Evolutionary conservation across 805 yeast genomes (phyloP).

Genomic region (Kodamaea kaohsiungensis): DNA sequence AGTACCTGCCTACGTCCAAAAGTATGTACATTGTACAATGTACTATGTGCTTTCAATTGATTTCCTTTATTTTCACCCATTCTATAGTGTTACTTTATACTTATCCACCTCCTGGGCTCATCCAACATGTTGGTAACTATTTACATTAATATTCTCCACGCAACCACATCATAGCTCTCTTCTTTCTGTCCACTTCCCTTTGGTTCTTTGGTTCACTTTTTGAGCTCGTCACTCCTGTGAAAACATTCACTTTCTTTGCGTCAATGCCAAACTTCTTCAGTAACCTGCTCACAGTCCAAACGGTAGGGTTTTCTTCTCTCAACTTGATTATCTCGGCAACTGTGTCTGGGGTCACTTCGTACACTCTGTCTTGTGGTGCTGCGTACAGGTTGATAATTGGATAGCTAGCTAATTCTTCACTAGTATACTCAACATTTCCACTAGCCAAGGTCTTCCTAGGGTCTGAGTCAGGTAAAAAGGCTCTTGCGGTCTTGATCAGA

Average conservation of each 20-base stretch:
- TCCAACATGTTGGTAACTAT: neutral
- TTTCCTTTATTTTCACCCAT: neutral
- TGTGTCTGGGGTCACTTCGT: conserved; percentile 58
- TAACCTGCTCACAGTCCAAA: conserved; percentile 62
- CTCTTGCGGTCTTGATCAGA: conserved; percentile 61
- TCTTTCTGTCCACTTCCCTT: conserved; percentile 52
- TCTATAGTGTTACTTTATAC: neutral
- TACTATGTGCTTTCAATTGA: neutral
- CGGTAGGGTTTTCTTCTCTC: conserved; percentile 57
- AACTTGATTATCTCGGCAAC: conserved; percentile 57
- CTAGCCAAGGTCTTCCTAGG: conserved; percentile 48
- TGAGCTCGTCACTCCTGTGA: conserved; percentile 36
- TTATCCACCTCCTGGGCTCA: neutral
- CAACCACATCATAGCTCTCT: conserved; percentile 65
- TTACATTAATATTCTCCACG: conserved; percentile 46
- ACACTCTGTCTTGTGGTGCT: conserved; percentile 41
- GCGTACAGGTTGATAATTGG: conserved; percentile 42
- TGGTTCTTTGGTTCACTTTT: conserved; percentile 48
- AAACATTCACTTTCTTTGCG: conserved; percentile 29
- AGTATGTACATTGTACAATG: neutral
- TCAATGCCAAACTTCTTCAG: conserved; percentile 62
- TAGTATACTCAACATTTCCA: conserved; percentile 29
- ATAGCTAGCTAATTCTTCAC: conserved; percentile 36
- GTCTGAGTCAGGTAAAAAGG: conserved; percentile 64
- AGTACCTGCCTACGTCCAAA: too few species aligned